Percentiles rank a stretch among this genome's conserved stretches.
Evolutionary conservation across 305 asterid species (phyloP).

Genomic region (Solanum hybrid): DNA sequence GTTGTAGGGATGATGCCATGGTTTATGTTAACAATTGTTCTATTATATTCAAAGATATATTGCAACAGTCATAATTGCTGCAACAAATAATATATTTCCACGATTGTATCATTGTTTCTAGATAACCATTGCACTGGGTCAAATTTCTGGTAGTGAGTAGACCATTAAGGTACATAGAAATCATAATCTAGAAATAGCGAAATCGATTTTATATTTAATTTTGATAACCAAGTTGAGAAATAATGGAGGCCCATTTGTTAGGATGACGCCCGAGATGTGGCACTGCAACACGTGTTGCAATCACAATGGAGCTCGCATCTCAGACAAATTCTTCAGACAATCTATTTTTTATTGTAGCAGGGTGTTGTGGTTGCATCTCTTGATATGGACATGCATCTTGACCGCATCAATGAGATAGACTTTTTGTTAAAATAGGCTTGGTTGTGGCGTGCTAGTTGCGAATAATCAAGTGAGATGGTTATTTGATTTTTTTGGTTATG

Average conservation of each 20-base stretch:
- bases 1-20: too few species aligned
- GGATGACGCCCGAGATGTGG: too few species aligned
- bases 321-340: too few species aligned
- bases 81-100: too few species aligned
- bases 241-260: too few species aligned
- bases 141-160: not conserved
- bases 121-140: not conserved
- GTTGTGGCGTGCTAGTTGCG: not conserved
- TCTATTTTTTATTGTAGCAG: not conserved
- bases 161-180: not conserved
- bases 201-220: too few species aligned
- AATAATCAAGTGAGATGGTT: not conserved
- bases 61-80: too few species aligned
- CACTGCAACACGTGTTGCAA: too few species aligned
- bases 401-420: not conserved
- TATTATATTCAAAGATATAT: too few species aligned
- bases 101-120: not conserved
- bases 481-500: not conserved
- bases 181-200: not conserved
- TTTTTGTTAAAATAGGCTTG: not conserved
- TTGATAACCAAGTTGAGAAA: not conserved
- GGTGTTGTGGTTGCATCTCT: not conserved
- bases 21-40: too few species aligned
- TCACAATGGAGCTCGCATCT: too few species aligned
- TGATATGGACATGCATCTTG: not conserved